Conservation (phyloP, 768 basidiomycete genomes). For the Pleurotus sapidus region DNA sequence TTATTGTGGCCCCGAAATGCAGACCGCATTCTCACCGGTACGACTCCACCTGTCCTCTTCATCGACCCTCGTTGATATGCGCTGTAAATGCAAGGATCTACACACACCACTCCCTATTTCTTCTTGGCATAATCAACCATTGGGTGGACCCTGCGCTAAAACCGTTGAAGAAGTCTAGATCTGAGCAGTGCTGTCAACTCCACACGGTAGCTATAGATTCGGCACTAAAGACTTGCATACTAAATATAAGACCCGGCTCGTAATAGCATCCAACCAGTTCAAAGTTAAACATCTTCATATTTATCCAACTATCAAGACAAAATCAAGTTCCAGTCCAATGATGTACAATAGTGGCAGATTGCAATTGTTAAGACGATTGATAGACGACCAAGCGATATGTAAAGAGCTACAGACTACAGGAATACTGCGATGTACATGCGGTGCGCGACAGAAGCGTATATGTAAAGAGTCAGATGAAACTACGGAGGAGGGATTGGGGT, state of each 20-base stretch:
- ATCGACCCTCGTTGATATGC: too few relatives aligned
- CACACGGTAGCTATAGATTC: neutral
- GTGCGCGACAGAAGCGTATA: neutral
- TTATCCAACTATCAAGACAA: neutral
- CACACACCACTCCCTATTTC: neutral
- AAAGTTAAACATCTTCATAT: neutral
- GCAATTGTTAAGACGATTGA: neutral
- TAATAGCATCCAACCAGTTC: neutral
- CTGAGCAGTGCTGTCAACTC: neutral
- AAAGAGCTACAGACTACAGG: constrained; percentile 9
- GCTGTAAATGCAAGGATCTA: neutral
- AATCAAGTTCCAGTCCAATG: neutral
- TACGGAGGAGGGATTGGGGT: neutral
- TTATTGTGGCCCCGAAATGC: too few relatives aligned
- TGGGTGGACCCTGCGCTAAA: neutral
- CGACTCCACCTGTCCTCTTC: too few relatives aligned
- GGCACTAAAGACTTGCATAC: neutral
- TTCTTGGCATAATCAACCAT: neutral
- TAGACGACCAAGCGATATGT: neutral
- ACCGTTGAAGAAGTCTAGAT: neutral
- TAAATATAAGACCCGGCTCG: neutral
- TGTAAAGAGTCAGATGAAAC: neutral
- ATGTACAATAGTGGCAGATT: neutral
- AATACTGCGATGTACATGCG: constrained; percentile 7
- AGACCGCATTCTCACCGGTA: too few relatives aligned